Conservation (phyloP, 441 rosid species). For the Hypseocharis bilobata region DNA sequence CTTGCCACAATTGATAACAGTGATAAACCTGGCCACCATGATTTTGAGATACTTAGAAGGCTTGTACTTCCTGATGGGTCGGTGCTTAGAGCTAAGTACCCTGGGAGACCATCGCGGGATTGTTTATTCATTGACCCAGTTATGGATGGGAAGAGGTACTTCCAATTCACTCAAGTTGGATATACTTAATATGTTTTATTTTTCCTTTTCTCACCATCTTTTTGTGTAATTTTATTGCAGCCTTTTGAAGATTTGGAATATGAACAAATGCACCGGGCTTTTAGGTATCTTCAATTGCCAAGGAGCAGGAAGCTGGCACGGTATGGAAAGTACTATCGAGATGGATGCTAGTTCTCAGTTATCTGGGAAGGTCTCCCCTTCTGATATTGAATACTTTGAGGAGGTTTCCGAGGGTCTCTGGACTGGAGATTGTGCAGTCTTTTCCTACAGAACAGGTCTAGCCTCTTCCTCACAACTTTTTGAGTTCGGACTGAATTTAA, state of each 20-base stretch:
- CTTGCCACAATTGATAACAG: conserved; percentile 23
- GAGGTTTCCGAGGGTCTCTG: conserved; percentile 39
- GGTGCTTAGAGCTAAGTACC: conserved; percentile 46
- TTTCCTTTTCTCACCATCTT: background rate
- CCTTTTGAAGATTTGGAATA: conserved; percentile 50
- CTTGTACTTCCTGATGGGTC: conserved; percentile 49
- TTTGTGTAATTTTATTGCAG: conserved; percentile 17
- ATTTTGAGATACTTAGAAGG: conserved; percentile 40
- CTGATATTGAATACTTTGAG: conserved; percentile 42
- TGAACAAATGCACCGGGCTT: conserved; percentile 45
- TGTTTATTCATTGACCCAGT: conserved; percentile 51
- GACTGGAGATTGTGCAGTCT: conserved; percentile 43
- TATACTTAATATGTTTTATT: background rate
- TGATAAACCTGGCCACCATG: conserved; percentile 48
- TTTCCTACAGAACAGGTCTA: conserved; percentile 41
- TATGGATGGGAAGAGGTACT: conserved; percentile 42
- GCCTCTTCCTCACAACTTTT: background rate
- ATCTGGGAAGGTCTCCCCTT: conserved; percentile 32
- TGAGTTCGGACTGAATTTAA: background rate
- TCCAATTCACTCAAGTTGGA: background rate
- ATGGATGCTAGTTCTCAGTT: conserved; percentile 18
- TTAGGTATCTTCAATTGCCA: conserved; percentile 52
- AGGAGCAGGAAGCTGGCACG: conserved; percentile 53
- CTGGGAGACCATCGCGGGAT: conserved; percentile 46
- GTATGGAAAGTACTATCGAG: conserved; percentile 18